phyloP scores from a whole-genome alignment of 106 monocot species.

The Platanthera zijinensis region DNA sequence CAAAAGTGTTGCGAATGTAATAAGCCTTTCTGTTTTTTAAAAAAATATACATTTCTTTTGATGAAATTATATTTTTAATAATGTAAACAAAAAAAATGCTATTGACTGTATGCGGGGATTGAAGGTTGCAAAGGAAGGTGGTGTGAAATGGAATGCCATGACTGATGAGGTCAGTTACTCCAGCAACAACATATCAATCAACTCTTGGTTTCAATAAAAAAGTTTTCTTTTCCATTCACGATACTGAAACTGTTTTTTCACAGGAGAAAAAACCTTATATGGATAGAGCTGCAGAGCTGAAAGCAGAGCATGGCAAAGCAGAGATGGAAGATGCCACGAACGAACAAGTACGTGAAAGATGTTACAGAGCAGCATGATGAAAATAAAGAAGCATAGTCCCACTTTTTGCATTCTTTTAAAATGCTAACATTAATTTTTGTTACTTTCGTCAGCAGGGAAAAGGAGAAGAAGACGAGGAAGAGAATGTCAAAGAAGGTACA shows the following conservation, averaged over 20 bases:
- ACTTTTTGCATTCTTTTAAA: not conserved
- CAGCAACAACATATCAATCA: too few species aligned
- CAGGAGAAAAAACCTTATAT: constrained; percentile 80
- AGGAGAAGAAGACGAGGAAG: constrained; percentile 7
- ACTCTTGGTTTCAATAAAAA: too few species aligned
- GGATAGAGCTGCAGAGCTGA: constrained; percentile 63
- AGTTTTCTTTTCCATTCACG: too few species aligned
- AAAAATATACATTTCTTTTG: not conserved
- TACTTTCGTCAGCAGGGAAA: not conserved
- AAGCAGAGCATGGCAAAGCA: constrained; percentile 43
- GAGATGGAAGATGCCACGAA: not conserved
- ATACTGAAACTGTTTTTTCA: not conserved
- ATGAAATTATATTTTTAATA: not conserved
- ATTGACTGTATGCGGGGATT: not conserved
- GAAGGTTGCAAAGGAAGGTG: constrained; percentile 77
- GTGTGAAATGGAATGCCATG: constrained; percentile 83
- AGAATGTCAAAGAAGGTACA: constrained; percentile 2
- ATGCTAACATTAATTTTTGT: not conserved
- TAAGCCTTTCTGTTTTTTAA: not conserved
- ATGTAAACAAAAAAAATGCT: not conserved
- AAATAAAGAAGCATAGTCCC: constrained; percentile 1
- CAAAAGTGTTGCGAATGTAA: constrained; percentile 58
- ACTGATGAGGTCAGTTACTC: constrained; percentile 51
- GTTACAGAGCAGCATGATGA: not conserved
- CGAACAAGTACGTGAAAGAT: too few species aligned